Conservation (phyloP, 257 asterid genomes). For the Apocynum venetum region DNA sequence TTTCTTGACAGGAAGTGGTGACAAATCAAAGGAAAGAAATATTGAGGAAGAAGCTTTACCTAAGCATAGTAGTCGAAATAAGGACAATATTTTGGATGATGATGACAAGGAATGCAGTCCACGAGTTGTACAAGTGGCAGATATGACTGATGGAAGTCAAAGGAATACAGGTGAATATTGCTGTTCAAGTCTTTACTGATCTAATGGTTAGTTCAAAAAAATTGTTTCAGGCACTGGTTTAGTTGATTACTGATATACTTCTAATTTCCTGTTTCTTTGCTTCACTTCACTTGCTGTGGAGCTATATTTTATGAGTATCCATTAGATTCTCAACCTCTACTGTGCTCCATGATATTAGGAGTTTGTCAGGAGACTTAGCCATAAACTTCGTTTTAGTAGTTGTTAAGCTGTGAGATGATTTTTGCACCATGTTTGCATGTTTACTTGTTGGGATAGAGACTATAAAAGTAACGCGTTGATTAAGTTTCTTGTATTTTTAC, state of each 20-base stretch:
- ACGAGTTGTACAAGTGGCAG: conserved; percentile 12
- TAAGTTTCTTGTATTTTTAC: too few species aligned
- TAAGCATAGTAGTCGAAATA: conserved; percentile 17
- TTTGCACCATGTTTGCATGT: not conserved
- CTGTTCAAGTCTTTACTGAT: not conserved
- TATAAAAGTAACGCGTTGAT: not conserved
- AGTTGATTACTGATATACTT: not conserved
- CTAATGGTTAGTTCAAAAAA: not conserved
- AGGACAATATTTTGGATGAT: conserved; percentile 7
- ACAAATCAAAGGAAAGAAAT: conserved; percentile 21
- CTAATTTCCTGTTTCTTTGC: not conserved
- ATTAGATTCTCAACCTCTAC: not conserved
- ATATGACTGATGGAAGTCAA: conserved; percentile 19
- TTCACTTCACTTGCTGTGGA: not conserved
- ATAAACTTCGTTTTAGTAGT: not conserved
- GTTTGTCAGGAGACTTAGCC: not conserved
- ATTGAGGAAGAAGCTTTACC: conserved; percentile 9
- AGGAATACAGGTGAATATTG: conserved; percentile 33
- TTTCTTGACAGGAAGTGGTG: conserved; percentile 29
- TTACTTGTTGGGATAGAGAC: not conserved
- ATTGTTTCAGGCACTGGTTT: too few species aligned
- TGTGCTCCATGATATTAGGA: not conserved
- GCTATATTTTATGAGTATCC: not conserved
- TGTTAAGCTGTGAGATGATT: not conserved
- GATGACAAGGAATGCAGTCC: conserved; percentile 22